Percentiles rank a stretch among this genome's conserved stretches.
Conservation (phyloP, 2,329 filamentous ascomycete species). For the Verticillium isaacii region DNA sequence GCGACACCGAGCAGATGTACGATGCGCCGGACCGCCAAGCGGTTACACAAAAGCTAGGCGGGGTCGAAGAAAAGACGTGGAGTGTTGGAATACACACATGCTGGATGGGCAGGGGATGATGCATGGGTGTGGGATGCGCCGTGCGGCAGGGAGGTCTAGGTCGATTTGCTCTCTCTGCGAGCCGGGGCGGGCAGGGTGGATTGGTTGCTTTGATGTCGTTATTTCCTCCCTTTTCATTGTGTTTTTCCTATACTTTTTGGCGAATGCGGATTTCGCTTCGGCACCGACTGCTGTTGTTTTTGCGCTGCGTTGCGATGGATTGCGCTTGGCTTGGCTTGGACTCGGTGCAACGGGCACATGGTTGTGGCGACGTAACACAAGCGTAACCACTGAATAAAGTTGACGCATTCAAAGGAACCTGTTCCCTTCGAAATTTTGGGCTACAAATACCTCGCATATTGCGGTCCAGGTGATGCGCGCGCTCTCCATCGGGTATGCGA, state of each 20-base stretch:
- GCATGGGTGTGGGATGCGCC: background rate
- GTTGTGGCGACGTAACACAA: background rate
- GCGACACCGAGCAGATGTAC: conserved; percentile 10
- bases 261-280: background rate
- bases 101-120: background rate
- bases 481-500: background rate
- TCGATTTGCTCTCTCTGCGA: background rate
- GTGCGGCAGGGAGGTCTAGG: background rate
- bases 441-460: background rate
- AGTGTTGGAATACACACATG: conserved; percentile 6
- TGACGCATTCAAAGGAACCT: background rate
- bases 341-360: background rate
- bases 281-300: background rate
- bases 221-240: background rate
- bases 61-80: background rate
- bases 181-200: background rate
- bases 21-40: conserved; percentile 6
- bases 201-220: conserved; percentile 2
- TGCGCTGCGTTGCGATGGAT: background rate
- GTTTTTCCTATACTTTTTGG: background rate
- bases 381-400: background rate
- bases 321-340: background rate
- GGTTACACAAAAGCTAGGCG: conserved; percentile 5
- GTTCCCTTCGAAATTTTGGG: background rate
- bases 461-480: background rate